phyloP scores from a whole-genome alignment of 2,329 filamentous ascomycete species.

The Phialocephala subalpina region DNA sequence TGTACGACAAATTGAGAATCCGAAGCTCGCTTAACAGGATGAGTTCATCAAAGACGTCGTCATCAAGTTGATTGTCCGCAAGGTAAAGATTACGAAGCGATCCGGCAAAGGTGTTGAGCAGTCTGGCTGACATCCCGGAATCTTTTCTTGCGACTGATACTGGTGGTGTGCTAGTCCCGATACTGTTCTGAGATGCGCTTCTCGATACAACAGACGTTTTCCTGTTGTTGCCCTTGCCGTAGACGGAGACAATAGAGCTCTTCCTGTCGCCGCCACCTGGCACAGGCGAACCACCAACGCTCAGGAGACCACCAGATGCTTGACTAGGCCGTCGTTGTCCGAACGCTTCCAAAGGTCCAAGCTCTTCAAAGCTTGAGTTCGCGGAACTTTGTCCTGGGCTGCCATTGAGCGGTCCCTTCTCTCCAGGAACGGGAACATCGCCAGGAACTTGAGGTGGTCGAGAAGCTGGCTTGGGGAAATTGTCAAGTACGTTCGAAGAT shows the following conservation, averaged over 20 bases:
- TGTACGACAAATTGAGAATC: conserved; percentile 93
- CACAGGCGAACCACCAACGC: conserved; percentile 77
- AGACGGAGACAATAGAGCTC: conserved; percentile 83
- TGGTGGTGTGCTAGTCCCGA: conserved; percentile 51
- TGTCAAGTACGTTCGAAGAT: conserved; percentile 91
- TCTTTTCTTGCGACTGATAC: conserved; percentile 78
- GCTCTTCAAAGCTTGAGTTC: conserved; percentile 80
- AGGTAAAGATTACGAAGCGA: conserved; percentile 86
- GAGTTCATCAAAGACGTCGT: conserved; percentile 94
- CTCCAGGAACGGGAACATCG: conserved; percentile 48
- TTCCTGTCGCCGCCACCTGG: conserved; percentile 71
- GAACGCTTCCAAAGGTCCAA: conserved; percentile 70
- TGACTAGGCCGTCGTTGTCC: conserved; percentile 82
- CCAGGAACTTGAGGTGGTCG: conserved; percentile 69
- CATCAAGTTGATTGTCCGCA: conserved; percentile 92
- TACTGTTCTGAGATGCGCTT: conserved; percentile 58
- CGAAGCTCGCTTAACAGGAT: conserved; percentile 83
- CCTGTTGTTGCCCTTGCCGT: conserved; percentile 80
- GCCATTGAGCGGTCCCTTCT: conserved; percentile 25
- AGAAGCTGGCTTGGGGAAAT: conserved; percentile 86
- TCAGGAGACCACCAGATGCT: conserved; percentile 78
- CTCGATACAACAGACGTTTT: conserved; percentile 86
- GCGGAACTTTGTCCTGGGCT: conserved; percentile 52
- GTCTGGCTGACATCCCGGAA: conserved; percentile 81
- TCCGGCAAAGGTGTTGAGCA: conserved; percentile 86